These are phyloP conservation scores for Candida coleopterorum DNA, from an alignment of 805 yeast species.

Conservation along the genomic window DNA sequence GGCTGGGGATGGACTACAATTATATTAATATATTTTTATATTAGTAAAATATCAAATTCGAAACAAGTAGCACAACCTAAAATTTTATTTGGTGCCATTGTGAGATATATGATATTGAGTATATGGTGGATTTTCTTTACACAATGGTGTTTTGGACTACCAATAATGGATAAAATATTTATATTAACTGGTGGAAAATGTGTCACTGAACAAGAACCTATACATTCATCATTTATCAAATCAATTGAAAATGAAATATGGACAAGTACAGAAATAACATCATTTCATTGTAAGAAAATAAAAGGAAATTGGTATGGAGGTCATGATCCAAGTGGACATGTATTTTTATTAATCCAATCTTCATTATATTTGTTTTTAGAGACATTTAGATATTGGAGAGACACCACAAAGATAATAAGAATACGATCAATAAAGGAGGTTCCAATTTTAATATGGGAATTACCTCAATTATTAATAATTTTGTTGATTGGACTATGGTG, in stretches of 20 bases:
- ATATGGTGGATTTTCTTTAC: constrained; percentile 83
- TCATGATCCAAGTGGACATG: constrained; percentile 95
- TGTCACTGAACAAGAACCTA: constrained; percentile 20
- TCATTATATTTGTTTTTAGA: constrained; percentile 66
- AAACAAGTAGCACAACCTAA: constrained; percentile 2
- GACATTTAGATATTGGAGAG: constrained; percentile 33
- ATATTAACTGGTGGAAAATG: constrained; percentile 82
- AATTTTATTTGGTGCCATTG: constrained; percentile 16
- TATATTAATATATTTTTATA: constrained; percentile 21
- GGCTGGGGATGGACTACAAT: constrained; percentile 90
- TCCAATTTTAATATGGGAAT: constrained; percentile 3
- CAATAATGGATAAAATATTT: constrained; percentile 86
- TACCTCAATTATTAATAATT: constrained; percentile 25
- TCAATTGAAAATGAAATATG: constrained; percentile 5
- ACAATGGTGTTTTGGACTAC: constrained; percentile 81
- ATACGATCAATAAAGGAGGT: background rate
- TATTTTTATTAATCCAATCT: constrained; percentile 68
- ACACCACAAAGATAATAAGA: background rate
- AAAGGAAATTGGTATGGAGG: constrained; percentile 78
- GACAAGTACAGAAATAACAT: constrained; percentile 17
- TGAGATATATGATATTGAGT: constrained; percentile 54
- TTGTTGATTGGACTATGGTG: constrained; percentile 54
- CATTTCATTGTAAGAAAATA: constrained; percentile 34
- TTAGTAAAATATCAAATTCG: constrained; percentile 7
- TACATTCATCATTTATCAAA: constrained; percentile 1